Base-by-base conservation (phyloP, 2,329 filamentous ascomycete species). In the Apiospora koreana region DNA sequence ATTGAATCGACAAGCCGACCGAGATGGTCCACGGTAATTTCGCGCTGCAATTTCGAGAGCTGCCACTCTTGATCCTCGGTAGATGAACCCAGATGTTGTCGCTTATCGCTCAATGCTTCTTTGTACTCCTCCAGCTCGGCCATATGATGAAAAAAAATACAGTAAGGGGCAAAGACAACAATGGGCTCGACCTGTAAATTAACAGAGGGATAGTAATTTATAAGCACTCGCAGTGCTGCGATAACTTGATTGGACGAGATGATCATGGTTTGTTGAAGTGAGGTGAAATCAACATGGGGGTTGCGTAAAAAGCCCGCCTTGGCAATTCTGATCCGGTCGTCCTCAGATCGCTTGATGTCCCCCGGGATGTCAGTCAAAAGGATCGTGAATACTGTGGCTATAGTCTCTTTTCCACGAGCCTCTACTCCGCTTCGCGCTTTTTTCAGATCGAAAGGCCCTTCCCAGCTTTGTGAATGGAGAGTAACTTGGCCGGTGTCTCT, bases 241-340 rank as follows among this genome's bases (percentile, higher is more conserved):
- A 71, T 66, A 64, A 71, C 62, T 21, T 35, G 45, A 5, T 65
- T 62, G 3, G 70, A 71, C 25, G 31, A 18, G 4, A 71, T 69
- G 9, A 28, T 9, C 25, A 58, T 31, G 2, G 2, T 8, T 31
- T 58, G 50, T 3, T 1, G 7, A 9, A 43, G 41, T 10, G 14
- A 58, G 25, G 8, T 58, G 31, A 62, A 69, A 9, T 65, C 41
- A 16, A 66, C 25, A 8, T 12, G 41, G 16, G 41, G 41, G 31
- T 66, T 58, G 50, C 23, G 16, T 10, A 54, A 8, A 14, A 31
- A 54, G 2, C 25, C 48, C 14, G 3, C 25, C 6, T 54, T 28
- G 14, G 25, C 18, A 18, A 54, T 18, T 18, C 14, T 54, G 12
- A 18, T 2, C 2, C 48, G 48, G 6, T 54, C 48, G 14, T 31